These are phyloP conservation scores for Ustilago trichophora DNA, from an alignment of 1,284 basidiomycete species.

Conservation along the genomic window DNA sequence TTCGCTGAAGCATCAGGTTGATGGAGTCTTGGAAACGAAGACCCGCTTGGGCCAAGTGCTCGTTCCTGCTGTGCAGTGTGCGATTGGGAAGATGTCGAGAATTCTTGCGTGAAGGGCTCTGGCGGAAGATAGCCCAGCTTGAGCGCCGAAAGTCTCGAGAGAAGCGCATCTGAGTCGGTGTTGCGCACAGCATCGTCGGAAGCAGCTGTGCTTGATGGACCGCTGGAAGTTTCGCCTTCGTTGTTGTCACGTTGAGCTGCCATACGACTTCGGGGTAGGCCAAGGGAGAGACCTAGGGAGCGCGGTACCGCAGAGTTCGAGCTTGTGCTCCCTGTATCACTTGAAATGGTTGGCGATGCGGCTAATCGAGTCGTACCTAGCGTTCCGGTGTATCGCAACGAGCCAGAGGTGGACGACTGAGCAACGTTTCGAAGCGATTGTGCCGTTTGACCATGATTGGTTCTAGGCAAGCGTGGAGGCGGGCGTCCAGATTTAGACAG, in stretches of 20 bases:
- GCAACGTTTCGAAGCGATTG: not conserved
- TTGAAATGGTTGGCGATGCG: no score
- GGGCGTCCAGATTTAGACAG: not conserved
- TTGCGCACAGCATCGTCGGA: constrained; percentile 75
- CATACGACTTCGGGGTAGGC: constrained; percentile 19
- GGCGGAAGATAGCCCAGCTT: constrained; percentile 27
- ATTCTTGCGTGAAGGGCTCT: constrained; percentile 44
- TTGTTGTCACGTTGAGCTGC: not conserved
- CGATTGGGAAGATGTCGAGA: constrained; percentile 11
- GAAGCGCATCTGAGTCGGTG: constrained; percentile 79
- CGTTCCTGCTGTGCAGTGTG: no score
- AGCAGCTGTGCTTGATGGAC: no score
- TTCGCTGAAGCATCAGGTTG: constrained; percentile 68
- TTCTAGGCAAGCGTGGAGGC: no score
- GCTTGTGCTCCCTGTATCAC: not conserved
- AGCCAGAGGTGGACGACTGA: not conserved
- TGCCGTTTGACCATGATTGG: no score
- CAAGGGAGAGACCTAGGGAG: constrained; percentile 23
- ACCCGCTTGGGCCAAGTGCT: not conserved
- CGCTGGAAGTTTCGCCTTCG: not conserved
- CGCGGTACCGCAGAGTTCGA: not conserved
- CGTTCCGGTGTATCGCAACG: not conserved
- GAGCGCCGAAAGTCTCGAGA: constrained; percentile 75
- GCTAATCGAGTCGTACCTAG: not conserved
- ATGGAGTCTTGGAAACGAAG: not conserved